These are phyloP conservation scores for Neolecta irregularis DNA, from an alignment of 1,139 yeast genomes.

Conservation along the genomic window DNA sequence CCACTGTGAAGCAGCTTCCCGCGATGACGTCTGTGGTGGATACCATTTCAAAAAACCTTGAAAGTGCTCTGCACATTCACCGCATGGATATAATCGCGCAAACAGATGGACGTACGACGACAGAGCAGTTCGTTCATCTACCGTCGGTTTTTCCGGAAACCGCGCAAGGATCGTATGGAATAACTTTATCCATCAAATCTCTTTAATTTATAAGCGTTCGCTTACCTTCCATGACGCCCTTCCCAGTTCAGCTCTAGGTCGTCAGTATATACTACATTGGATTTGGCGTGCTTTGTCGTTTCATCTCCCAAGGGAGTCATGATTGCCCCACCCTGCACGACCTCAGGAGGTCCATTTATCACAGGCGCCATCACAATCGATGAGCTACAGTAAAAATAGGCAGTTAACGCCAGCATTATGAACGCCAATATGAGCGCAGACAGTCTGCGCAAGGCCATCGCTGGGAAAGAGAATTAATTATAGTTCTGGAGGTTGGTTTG, in stretches of 20 bases:
- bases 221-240: conserved; percentile 73
- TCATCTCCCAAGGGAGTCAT: conserved; percentile 78
- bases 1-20: conserved; percentile 84
- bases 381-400: no score
- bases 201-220: no score
- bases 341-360: neutral
- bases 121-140: conserved; percentile 49
- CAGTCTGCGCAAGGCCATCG: no score
- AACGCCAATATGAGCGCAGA: no score
- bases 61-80: conserved; percentile 59
- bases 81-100: conserved; percentile 26
- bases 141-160: conserved; percentile 68
- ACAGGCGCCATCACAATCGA: conserved; percentile 9
- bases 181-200: no score
- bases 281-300: conserved; percentile 26
- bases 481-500: no score
- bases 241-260: conserved; percentile 67
- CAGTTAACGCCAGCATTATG: no score
- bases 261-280: conserved; percentile 4
- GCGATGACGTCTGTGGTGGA: conserved; percentile 72
- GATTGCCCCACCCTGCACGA: conserved; percentile 33
- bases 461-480: no score
- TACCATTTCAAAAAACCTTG: conserved; percentile 45
- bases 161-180: conserved; percentile 85
- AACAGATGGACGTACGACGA: conserved; percentile 29